Conservation (phyloP, 805 yeast genomes). For the Cyberlindnera nakhonratchasimensis region DNA sequence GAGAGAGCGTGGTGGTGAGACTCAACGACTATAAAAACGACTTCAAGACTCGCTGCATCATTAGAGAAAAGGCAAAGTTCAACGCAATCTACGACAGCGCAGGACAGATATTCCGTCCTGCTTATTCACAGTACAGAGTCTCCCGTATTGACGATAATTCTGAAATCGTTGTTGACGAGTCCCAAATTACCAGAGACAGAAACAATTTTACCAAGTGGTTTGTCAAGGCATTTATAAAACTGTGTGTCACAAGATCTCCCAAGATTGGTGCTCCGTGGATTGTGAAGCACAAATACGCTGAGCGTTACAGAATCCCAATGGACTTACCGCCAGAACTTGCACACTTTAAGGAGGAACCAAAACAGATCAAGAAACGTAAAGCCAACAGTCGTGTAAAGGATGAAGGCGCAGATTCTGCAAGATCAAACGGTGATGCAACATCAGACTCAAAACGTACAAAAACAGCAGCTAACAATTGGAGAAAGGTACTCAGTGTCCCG, state of each 20-base stretch:
- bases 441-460: conserved; percentile 10
- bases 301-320: conserved; percentile 59
- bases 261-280: conserved; percentile 97
- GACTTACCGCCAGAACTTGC: conserved; percentile 54
- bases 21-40: conserved; percentile 29
- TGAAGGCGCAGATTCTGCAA: background rate
- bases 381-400: conserved; percentile 12
- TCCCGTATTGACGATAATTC: conserved; percentile 49
- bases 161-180: conserved; percentile 68
- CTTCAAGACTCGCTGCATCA: conserved; percentile 41
- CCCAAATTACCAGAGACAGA: conserved; percentile 76
- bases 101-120: conserved; percentile 40
- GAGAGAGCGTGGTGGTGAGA: conserved; percentile 72
- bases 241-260: conserved; percentile 57
- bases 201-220: conserved; percentile 85
- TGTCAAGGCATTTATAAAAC: conserved; percentile 85
- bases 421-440: conserved; percentile 6
- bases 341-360: conserved; percentile 28
- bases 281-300: conserved; percentile 73
- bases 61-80: conserved; percentile 83
- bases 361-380: conserved; percentile 14
- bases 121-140: conserved; percentile 68
- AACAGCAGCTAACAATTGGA: conserved; percentile 2
- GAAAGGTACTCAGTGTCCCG: conserved; percentile 5
- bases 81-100: conserved; percentile 40